A percentile compares a stretch with the other conserved stretches of the same genome.
These are phyloP conservation scores for Debaryomycetaceae sp. DNA, from an alignment of 1,139 yeast genomes.

Conservation along the genomic window DNA sequence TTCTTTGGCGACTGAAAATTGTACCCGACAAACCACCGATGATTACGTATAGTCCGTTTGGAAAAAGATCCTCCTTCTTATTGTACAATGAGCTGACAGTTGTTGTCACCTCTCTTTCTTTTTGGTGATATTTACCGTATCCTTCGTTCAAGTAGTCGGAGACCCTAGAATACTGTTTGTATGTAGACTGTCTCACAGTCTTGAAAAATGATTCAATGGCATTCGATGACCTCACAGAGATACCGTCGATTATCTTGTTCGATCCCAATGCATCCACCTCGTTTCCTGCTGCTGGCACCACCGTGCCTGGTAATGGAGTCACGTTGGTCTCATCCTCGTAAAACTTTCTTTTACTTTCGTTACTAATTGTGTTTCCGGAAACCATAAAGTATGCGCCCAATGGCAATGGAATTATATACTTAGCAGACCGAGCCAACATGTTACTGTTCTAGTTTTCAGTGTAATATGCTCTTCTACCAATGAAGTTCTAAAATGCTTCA, in stretches of 20 bases:
- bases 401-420: neutral
- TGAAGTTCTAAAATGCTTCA: neutral
- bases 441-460: neutral
- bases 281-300: slow-evolving; percentile 48
- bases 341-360: slow-evolving; percentile 45
- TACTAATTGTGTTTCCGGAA: slow-evolving; percentile 11
- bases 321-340: slow-evolving; percentile 57
- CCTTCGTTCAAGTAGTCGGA: slow-evolving; percentile 27
- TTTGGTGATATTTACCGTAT: slow-evolving; percentile 50
- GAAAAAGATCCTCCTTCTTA: slow-evolving; percentile 69
- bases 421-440: neutral
- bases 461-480: neutral
- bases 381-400: slow-evolving; percentile 1
- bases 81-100: slow-evolving; percentile 70
- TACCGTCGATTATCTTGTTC: slow-evolving; percentile 51
- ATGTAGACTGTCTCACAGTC: slow-evolving; percentile 37
- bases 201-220: slow-evolving; percentile 48
- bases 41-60: slow-evolving; percentile 67
- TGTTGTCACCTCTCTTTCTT: slow-evolving; percentile 64
- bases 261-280: slow-evolving; percentile 41
- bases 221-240: slow-evolving; percentile 52
- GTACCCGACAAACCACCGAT: slow-evolving; percentile 82
- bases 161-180: slow-evolving; percentile 12
- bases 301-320: slow-evolving; percentile 54
- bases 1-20: slow-evolving; percentile 71